These are phyloP conservation scores for Aspergillus aculeatus DNA, from an alignment of 2,329 filamentous ascomycete species.

Conservation along the genomic window DNA sequence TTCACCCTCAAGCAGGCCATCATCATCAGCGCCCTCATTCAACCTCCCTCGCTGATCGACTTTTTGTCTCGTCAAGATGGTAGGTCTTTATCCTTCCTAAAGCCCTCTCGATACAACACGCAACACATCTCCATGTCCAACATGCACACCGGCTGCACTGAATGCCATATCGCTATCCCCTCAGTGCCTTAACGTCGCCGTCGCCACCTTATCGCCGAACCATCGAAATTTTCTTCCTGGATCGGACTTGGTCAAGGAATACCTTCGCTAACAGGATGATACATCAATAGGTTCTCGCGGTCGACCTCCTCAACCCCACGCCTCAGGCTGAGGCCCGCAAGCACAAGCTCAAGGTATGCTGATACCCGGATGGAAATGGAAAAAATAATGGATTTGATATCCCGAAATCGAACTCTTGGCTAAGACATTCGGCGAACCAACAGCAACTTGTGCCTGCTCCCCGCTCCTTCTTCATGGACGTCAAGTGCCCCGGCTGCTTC, in stretches of 20 bases:
- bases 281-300: conserved; percentile 85
- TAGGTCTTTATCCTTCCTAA: conserved; percentile 27
- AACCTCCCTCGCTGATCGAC: conserved; percentile 43
- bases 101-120: conserved; percentile 1
- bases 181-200: conserved; percentile 16
- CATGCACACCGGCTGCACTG: not conserved
- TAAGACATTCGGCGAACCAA: conserved; percentile 8
- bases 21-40: conserved; percentile 41
- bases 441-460: conserved; percentile 92
- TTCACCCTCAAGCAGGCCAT: conserved; percentile 39
- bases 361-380: conserved; percentile 2
- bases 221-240: conserved; percentile 6
- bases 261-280: conserved; percentile 20
- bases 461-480: conserved; percentile 99
- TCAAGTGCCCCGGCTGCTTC: conserved; percentile 99
- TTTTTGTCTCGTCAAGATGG: conserved; percentile 46
- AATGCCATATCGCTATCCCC: conserved; percentile 1
- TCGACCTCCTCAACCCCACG: conserved; percentile 99
- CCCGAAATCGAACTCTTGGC: conserved; percentile 1
- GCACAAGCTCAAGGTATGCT: conserved; percentile 99
- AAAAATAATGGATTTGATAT: conserved; percentile 1
- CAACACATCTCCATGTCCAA: not conserved
- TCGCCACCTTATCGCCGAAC: conserved; percentile 12
- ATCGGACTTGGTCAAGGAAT: not conserved
- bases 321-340: conserved; percentile 97